Evolutionary conservation across 2,329 filamentous ascomycete genomes (phyloP).

Genomic region (Nothomitra cinnamomea): DNA sequence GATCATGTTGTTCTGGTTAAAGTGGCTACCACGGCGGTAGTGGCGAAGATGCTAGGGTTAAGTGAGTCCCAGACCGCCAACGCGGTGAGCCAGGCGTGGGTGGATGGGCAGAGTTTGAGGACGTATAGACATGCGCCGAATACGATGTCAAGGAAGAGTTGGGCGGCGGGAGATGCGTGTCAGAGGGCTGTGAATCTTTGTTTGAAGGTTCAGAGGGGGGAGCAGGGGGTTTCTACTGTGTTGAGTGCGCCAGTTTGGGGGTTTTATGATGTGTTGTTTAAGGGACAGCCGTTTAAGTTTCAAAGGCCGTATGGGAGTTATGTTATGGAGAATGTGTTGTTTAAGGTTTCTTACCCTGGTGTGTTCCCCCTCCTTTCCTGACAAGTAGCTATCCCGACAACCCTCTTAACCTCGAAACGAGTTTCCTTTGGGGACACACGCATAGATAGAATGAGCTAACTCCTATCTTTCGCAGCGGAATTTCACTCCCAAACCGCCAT

Average conservation of each 20-base stretch:
- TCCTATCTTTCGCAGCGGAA: slow-evolving; percentile 49
- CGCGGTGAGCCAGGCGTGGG: slow-evolving; percentile 92
- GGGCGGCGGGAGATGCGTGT: slow-evolving; percentile 96
- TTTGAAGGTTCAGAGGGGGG: slow-evolving; percentile 80
- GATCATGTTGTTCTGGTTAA: slow-evolving; percentile 98
- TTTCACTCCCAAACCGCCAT: slow-evolving; percentile 99
- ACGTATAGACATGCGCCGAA: slow-evolving; percentile 97
- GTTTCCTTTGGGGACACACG: too few species aligned
- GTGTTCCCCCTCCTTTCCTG: slow-evolving; percentile 19
- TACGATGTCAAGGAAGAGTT: slow-evolving; percentile 99
- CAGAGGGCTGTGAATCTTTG: slow-evolving; percentile 85
- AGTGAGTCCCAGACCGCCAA: slow-evolving; percentile 82
- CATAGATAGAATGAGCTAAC: too few species aligned
- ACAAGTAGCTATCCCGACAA: slow-evolving; percentile 12
- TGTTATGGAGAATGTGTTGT: slow-evolving; percentile 99
- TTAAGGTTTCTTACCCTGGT: slow-evolving; percentile 98
- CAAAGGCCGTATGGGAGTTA: slow-evolving; percentile 94
- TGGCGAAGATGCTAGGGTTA: slow-evolving; percentile 87
- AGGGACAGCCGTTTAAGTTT: slow-evolving; percentile 90
- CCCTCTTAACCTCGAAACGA: too few species aligned
- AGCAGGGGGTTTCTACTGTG: slow-evolving; percentile 80
- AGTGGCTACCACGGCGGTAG: slow-evolving; percentile 85
- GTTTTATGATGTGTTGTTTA: slow-evolving; percentile 97
- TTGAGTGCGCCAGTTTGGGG: slow-evolving; percentile 89
- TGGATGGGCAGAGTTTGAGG: slow-evolving; percentile 86